Percentiles rank a stretch among this genome's conserved stretches.
Conservation (phyloP, 495 filamentous ascomycete genomes). For the Tricharina praecox region DNA sequence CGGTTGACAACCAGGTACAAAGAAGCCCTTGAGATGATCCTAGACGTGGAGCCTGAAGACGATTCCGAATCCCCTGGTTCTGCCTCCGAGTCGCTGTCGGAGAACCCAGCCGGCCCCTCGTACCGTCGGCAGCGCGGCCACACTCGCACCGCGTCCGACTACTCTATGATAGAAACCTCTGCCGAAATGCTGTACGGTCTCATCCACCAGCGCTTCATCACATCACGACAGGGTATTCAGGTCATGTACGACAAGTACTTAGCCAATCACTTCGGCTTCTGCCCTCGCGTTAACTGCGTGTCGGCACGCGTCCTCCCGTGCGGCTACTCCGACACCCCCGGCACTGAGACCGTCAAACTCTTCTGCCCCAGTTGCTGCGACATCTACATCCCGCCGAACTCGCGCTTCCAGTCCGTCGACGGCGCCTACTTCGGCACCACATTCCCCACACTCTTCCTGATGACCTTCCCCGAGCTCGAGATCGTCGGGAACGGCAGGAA, state of each 20-base stretch:
- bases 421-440: conserved; percentile 97
- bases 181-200: conserved; percentile 94
- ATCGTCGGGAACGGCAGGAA: conserved; percentile 31
- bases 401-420: conserved; percentile 92
- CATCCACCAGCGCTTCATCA: conserved; percentile 97
- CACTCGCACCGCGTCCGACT: conserved; percentile 71
- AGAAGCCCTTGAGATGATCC: conserved; percentile 91
- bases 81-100: conserved; percentile 28
- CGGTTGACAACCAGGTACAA: conserved; percentile 66
- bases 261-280: conserved; percentile 81
- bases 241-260: conserved; percentile 99
- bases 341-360: conserved; percentile 92
- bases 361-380: conserved; percentile 96
- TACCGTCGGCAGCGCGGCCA: conserved; percentile 55
- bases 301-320: conserved; percentile 79
- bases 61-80: conserved; percentile 51
- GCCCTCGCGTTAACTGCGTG: conserved; percentile 77
- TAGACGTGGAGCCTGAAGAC: conserved; percentile 87
- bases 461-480: conserved; percentile 93
- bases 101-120: conserved; percentile 39
- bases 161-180: conserved; percentile 88
- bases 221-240: conserved; percentile 88
- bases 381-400: conserved; percentile 93
- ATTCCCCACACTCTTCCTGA: conserved; percentile 83
- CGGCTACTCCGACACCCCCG: conserved; percentile 79